phyloP scores from a whole-genome alignment of 2,329 filamentous ascomycete genomes.

The Akanthomyces uredinophilus region DNA sequence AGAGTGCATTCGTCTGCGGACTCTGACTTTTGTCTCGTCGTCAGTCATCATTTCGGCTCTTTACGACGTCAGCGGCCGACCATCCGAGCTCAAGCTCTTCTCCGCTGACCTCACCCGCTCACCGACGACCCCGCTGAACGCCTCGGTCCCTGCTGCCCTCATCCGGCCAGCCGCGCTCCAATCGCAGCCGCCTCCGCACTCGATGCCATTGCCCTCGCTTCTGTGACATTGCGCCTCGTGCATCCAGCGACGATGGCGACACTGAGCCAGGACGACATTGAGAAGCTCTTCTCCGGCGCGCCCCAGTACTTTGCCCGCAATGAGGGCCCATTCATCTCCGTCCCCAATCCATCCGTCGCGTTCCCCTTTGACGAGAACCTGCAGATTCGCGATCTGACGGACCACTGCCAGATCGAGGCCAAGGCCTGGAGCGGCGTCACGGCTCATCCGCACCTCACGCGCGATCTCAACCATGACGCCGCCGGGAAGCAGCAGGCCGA shows the following conservation, averaged over 20 bases:
- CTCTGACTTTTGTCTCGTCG: neutral
- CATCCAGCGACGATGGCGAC: constrained; percentile 42
- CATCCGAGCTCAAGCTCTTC: neutral
- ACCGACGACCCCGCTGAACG: neutral
- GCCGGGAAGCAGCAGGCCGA: constrained; percentile 37
- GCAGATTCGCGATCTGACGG: constrained; percentile 57
- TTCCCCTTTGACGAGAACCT: constrained; percentile 64
- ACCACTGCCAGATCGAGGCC: constrained; percentile 59
- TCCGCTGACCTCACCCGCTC: neutral
- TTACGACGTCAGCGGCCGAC: constrained; percentile 1
- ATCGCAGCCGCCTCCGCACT: neutral
- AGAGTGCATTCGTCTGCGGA: neutral
- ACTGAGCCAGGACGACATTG: constrained; percentile 54
- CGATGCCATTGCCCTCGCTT: constrained; percentile 2
- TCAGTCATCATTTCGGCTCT: neutral
- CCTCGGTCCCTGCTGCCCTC: neutral
- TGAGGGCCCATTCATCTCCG: constrained; percentile 54
- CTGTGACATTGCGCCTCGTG: neutral
- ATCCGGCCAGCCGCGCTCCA: neutral
- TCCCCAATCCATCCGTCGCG: constrained; percentile 57
- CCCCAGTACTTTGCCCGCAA: constrained; percentile 64
- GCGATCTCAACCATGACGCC: constrained; percentile 42
- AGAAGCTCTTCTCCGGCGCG: constrained; percentile 70
- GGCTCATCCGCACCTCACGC: constrained; percentile 57
- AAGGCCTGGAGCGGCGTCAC: constrained; percentile 59